Conservation (phyloP, 352 stramenopile species). For the Globisporangium sylvaticum region DNA sequence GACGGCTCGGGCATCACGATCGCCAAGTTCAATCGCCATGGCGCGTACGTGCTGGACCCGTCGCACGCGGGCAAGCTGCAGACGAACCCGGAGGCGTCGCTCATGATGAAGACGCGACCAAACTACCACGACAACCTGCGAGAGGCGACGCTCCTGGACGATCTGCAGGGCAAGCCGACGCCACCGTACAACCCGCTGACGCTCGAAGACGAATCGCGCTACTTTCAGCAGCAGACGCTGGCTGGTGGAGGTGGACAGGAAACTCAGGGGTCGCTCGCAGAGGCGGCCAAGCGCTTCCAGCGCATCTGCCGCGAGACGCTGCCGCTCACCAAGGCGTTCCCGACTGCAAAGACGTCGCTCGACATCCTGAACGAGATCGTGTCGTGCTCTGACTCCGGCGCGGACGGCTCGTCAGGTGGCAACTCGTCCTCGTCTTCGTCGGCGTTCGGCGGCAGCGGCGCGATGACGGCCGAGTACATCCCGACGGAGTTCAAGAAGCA, state of each 20-base stretch:
- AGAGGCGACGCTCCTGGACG: slow-evolving; percentile 67
- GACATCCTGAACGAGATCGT: slow-evolving; percentile 64
- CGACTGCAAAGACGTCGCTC: slow-evolving; percentile 41
- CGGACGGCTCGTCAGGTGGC: slow-evolving; percentile 32
- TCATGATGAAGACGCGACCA: slow-evolving; percentile 30
- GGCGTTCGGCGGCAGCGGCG: slow-evolving; percentile 38
- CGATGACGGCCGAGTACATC: slow-evolving; percentile 67
- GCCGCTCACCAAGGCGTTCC: slow-evolving; percentile 55
- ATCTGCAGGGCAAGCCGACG: slow-evolving; percentile 46
- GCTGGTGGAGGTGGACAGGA: not conserved
- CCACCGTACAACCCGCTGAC: slow-evolving; percentile 74
- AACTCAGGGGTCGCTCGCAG: slow-evolving; percentile 4
- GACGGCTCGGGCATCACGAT: slow-evolving; percentile 67
- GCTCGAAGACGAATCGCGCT: slow-evolving; percentile 77
- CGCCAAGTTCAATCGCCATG: slow-evolving; percentile 85
- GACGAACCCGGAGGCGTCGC: slow-evolving; percentile 19
- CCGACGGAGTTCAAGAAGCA: slow-evolving; percentile 86
- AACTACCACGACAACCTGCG: slow-evolving; percentile 50
- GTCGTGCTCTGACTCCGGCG: slow-evolving; percentile 47
- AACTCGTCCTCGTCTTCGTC: slow-evolving; percentile 28
- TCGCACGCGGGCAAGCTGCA: slow-evolving; percentile 56
- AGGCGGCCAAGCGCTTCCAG: slow-evolving; percentile 46
- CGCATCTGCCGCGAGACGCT: slow-evolving; percentile 34
- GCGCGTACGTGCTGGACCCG: slow-evolving; percentile 77
- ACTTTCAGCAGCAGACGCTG: slow-evolving; percentile 67